A percentile compares a stretch with the other conserved stretches of the same genome.
phyloP scores from a whole-genome alignment of 75 land plant genomes.

The Pinus taeda region DNA sequence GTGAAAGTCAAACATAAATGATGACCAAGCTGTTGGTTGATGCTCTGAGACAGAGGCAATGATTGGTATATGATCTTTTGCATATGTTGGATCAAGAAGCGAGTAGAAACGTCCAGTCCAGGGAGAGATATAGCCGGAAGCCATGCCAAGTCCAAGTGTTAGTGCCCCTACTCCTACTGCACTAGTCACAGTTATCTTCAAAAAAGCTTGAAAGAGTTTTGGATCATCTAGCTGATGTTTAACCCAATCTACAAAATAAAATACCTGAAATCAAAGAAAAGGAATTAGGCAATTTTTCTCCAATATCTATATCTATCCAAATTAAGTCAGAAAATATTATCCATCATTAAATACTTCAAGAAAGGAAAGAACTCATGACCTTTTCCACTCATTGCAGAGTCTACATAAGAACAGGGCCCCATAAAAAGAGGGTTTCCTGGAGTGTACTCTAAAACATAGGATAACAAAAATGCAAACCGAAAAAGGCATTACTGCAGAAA shows the following conservation, averaged over 20 bases:
- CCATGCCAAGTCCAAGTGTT: constrained; percentile 86
- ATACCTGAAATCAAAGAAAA: constrained; percentile 59
- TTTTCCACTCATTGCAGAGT: background rate
- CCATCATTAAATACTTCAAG: background rate
- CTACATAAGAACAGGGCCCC: background rate
- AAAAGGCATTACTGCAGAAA: background rate
- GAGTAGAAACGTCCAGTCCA: constrained; percentile 99
- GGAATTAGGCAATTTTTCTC: background rate
- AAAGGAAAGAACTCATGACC: background rate
- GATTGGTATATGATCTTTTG: constrained; percentile 97
- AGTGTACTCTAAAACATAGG: background rate
- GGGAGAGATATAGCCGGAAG: constrained; percentile 97
- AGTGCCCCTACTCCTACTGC: constrained; percentile 70
- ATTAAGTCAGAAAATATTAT: background rate
- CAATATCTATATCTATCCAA: constrained; percentile 1
- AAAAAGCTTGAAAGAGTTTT: constrained; percentile 75
- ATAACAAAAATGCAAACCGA: background rate
- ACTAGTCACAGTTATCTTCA: constrained; percentile 70
- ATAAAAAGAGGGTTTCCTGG: background rate
- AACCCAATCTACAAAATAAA: constrained; percentile 89
- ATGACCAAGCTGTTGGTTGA: constrained; percentile 99
- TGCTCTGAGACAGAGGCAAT: constrained; percentile 99
- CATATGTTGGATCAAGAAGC: constrained; percentile 97
- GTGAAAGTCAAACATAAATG: constrained; percentile 99
- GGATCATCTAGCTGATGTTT: constrained; percentile 78